phyloP scores from a whole-genome alignment of 805 yeast genomes.

The Myxozyma melibiosi region DNA sequence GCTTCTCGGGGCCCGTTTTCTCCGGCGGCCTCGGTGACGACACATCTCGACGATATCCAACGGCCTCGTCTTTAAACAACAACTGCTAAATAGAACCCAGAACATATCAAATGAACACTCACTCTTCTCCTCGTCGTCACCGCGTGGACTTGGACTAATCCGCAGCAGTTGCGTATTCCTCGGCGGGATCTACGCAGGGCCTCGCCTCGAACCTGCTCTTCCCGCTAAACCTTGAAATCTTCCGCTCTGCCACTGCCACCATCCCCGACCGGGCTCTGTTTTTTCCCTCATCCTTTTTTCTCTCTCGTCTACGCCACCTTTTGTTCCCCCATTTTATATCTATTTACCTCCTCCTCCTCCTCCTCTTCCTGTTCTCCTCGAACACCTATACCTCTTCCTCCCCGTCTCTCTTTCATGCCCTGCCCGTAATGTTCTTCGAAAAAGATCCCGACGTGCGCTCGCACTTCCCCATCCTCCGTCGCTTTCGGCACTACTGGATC shows the following conservation, averaged over 20 bases:
- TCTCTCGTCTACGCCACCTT: not conserved
- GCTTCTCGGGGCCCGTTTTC: too few relatives aligned
- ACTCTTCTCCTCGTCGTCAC: too few relatives aligned
- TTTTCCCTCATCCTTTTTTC: not conserved
- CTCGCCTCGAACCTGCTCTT: not conserved
- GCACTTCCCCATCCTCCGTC: not conserved
- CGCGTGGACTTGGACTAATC: too few relatives aligned
- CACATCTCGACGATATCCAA: too few relatives aligned
- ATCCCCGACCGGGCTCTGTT: not conserved
- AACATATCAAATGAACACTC: too few relatives aligned
- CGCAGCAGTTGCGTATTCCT: too few relatives aligned
- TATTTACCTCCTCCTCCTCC: not conserved
- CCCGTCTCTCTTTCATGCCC: not conserved
- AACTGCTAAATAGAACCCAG: too few relatives aligned
- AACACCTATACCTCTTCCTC: not conserved
- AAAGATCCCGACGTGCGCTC: not conserved
- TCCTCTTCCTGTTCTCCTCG: not conserved
- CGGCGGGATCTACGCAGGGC: too few relatives aligned
- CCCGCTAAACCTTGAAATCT: too few relatives aligned
- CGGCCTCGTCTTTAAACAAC: too few relatives aligned
- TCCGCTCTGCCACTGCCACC: not conserved
- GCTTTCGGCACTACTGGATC: slow-evolving; percentile 41
- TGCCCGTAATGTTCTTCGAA: not conserved
- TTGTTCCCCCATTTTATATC: not conserved
- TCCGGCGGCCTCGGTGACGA: too few relatives aligned